A percentile compares a stretch with the other conserved stretches of the same genome.
phyloP scores from a whole-genome alignment of 371 early-diverging fungal species.

The Rhizomucor pusillus region DNA sequence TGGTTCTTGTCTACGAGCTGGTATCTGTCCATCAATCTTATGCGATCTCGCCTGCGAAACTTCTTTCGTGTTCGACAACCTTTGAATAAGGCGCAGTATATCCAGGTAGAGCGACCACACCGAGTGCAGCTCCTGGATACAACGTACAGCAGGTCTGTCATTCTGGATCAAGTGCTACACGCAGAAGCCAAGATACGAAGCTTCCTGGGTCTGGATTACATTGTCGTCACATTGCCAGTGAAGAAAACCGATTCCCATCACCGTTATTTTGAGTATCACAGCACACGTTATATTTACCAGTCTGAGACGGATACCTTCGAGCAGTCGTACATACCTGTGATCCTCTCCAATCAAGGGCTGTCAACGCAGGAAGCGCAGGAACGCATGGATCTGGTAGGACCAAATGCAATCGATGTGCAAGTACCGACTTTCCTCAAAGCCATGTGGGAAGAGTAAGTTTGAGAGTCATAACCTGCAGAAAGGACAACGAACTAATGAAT shows the following conservation, averaged over 20 bases:
- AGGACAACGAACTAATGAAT: too few species aligned
- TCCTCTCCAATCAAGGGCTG: constrained; percentile 59
- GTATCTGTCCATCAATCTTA: constrained; percentile 54
- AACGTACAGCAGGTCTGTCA: too few species aligned
- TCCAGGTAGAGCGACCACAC: constrained; percentile 63
- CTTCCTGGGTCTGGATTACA: constrained; percentile 32
- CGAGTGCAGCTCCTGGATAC: constrained; percentile 17
- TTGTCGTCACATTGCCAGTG: constrained; percentile 39
- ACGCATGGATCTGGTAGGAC: constrained; percentile 63
- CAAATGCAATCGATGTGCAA: constrained; percentile 68
- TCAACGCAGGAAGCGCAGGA: constrained; percentile 48
- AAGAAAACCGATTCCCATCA: constrained; percentile 48
- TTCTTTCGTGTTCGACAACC: constrained; percentile 63
- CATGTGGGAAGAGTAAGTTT: constrained; percentile 45
- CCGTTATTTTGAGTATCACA: constrained; percentile 70
- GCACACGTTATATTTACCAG: constrained; percentile 70
- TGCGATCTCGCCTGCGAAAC: constrained; percentile 47
- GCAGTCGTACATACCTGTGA: constrained; percentile 46
- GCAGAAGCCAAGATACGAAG: background rate
- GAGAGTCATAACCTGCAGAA: too few species aligned
- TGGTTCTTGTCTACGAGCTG: constrained; percentile 68
- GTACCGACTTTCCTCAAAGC: constrained; percentile 57
- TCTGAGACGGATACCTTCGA: constrained; percentile 43
- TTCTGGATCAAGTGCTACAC: too few species aligned
- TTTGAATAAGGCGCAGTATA: constrained; percentile 52